These are phyloP conservation scores for Telfairia occidentalis DNA, from an alignment of 331 rosid species.

Conservation along the genomic window DNA sequence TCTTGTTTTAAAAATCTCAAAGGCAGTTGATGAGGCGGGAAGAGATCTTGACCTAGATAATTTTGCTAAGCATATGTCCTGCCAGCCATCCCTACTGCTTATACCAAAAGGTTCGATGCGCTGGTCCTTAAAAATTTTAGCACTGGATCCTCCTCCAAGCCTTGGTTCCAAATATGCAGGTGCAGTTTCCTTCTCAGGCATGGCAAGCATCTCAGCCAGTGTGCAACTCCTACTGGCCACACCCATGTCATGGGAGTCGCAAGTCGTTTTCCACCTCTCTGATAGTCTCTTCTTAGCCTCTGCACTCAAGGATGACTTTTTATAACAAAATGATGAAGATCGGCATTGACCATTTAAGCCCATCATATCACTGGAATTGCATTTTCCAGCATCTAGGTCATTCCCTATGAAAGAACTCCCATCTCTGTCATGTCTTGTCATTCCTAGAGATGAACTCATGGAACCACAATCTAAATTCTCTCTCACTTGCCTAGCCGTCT, in stretches of 20 bases:
- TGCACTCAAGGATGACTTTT: slow-evolving; percentile 60
- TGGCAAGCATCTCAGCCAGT: slow-evolving; percentile 90
- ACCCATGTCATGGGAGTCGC: slow-evolving; percentile 42
- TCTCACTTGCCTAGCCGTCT: slow-evolving; percentile 68
- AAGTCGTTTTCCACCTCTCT: slow-evolving; percentile 78
- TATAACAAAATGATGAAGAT: slow-evolving; percentile 38
- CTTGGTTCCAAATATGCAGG: slow-evolving; percentile 25
- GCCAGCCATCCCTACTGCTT: slow-evolving; percentile 99
- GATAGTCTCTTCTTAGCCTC: slow-evolving; percentile 95
- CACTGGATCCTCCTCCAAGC: slow-evolving; percentile 23
- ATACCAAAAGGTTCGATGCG: slow-evolving; percentile 72
- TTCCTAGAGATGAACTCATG: slow-evolving; percentile 32
- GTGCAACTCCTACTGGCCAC: slow-evolving; percentile 59
- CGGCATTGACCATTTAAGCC: slow-evolving; percentile 30
- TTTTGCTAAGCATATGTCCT: slow-evolving; percentile 40
- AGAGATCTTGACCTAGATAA: slow-evolving; percentile 81
- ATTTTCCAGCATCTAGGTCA: slow-evolving; percentile 36
- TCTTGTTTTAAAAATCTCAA: slow-evolving; percentile 45
- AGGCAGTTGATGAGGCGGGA: slow-evolving; percentile 64
- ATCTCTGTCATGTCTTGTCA: slow-evolving; percentile 51
- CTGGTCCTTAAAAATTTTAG: slow-evolving; percentile 29
- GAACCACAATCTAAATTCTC: slow-evolving; percentile 29
- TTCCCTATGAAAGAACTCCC: slow-evolving; percentile 47
- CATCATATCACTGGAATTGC: slow-evolving; percentile 29
- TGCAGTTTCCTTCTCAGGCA: slow-evolving; percentile 42